A percentile compares a stretch with the other conserved stretches of the same genome.
These are phyloP conservation scores for Scheffersomyces titani DNA, from an alignment of 1,139 yeast species.

Conservation along the genomic window DNA sequence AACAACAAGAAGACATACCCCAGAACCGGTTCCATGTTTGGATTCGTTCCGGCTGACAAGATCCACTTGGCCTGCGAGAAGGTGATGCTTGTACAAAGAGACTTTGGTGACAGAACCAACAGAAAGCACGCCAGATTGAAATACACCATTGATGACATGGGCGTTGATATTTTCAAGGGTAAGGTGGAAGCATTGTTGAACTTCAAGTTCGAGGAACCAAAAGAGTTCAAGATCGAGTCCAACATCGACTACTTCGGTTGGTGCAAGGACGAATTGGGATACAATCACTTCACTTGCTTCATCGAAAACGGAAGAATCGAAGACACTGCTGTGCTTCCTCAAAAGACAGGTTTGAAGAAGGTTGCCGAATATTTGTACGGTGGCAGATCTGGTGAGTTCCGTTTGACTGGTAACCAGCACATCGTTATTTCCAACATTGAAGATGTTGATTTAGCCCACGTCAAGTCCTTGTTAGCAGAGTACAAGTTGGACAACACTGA, in stretches of 20 bases:
- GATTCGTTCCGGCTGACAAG: conserved; percentile 69
- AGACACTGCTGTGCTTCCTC: conserved; percentile 87
- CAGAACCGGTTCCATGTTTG: conserved; percentile 86
- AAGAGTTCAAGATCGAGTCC: conserved; percentile 75
- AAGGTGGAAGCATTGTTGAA: conserved; percentile 88
- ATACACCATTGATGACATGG: conserved; percentile 92
- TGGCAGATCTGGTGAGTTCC: conserved; percentile 72
- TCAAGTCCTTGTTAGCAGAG: conserved; percentile 66
- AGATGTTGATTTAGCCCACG: conserved; percentile 62
- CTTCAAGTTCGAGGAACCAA: conserved; percentile 67
- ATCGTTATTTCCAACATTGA: conserved; percentile 71
- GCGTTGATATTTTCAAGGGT: conserved; percentile 74
- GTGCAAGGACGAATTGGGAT: conserved; percentile 85
- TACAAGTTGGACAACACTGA: conserved; percentile 84
- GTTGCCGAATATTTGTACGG: conserved; percentile 66
- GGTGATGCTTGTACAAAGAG: conserved; percentile 93
- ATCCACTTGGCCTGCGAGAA: conserved; percentile 82
- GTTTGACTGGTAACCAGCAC: conserved; percentile 97
- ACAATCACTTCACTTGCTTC: conserved; percentile 89
- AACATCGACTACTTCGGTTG: conserved; percentile 94
- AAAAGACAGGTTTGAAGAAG: conserved; percentile 81
- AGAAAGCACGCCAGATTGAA: conserved; percentile 98
- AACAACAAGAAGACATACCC: conserved; percentile 97
- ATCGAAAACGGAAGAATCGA: conserved; percentile 97
- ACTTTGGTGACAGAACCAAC: conserved; percentile 91